Percentiles rank a stretch among this genome's conserved stretches.
These are phyloP conservation scores for Leishmania braziliensis DNA, from an alignment of 208 protist genomes.

Conservation along the genomic window DNA sequence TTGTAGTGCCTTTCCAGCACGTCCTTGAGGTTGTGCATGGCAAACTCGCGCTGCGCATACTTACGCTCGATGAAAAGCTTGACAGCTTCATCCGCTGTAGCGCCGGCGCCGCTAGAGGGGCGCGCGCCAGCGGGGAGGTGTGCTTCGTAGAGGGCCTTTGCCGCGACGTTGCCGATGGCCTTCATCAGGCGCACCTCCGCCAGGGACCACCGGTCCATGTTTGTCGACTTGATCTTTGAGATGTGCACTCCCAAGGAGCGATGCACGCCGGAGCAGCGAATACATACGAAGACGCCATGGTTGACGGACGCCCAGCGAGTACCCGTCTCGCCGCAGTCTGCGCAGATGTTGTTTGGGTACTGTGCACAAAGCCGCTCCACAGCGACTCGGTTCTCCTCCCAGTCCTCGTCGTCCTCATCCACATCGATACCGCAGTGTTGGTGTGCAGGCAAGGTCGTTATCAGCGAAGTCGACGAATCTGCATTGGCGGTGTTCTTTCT, in stretches of 20 bases:
- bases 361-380: constrained; percentile 65
- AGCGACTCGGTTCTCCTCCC: constrained; percentile 59
- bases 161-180: constrained; percentile 72
- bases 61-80: constrained; percentile 68
- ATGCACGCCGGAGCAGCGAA: constrained; percentile 94
- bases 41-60: constrained; percentile 71
- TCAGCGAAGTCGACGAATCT: not conserved
- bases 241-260: constrained; percentile 93
- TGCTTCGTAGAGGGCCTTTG: constrained; percentile 63
- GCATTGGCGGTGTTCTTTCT: not conserved
- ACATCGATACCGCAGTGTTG: not conserved
- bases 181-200: constrained; percentile 74
- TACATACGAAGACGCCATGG: constrained; percentile 92
- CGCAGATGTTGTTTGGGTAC: constrained; percentile 78
- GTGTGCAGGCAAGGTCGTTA: not conserved
- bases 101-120: not conserved
- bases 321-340: constrained; percentile 78
- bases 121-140: constrained; percentile 29
- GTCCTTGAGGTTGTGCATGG: constrained; percentile 45
- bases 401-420: constrained; percentile 49
- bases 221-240: constrained; percentile 94
- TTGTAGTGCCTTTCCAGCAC: constrained; percentile 54
- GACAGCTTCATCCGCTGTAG: constrained; percentile 43
- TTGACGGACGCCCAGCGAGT: constrained; percentile 92
- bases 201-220: constrained; percentile 88